Base-by-base conservation (phyloP, 2,329 filamentous ascomycete species). In the Cladosporium sp. region DNA sequence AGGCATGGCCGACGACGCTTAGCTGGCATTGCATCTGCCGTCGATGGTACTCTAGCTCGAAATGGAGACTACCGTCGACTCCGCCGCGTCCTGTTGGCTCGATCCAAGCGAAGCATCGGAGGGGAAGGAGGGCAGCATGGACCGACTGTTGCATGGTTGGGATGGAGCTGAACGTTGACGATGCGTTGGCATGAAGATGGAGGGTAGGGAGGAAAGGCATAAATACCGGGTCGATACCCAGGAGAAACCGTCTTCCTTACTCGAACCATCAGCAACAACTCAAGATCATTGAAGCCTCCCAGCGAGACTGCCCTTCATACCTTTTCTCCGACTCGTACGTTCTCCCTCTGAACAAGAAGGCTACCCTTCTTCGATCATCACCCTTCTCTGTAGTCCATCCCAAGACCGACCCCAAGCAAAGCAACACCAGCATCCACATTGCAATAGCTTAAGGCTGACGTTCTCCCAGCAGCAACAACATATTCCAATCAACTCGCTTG, bases 1-100 rank as follows among this genome's bases (percentile, higher is more conserved):
- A 68, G 64, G 64, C 65, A 63, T 64, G 63, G 63, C 67, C 61
- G 67, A 61, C 54, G 62, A 61, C 65, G 59, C 67, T 69, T 69
- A 64, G 68, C 69, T 70, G 62, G 67, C 68, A 71, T 70, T 67
- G 67, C 67, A 70, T 64, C 61, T 64, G 66, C 62, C 67, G 59
- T 64, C 63, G 64, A 65, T 39, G 41, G 49, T 38, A 36, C 36
- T 46, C 38, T 46, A 50, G 42, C 49, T 51, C 36, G 32, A 51
- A 40, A 46, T 29, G 43, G 49, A 39, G 49, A 35, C 56, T 62
- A 63, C 59, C 59, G 45, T 43, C 46, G 32, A 38, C 50, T 46
- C 45, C 50, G 50, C 25, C 29, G 40, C 38, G 38, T 40, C 32
- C 29, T 45, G 45, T 49, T 52, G 50, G 50, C 40, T 49, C 38